Base-by-base conservation (phyloP, 2,329 filamentous ascomycete species). In the Sclerotinia nivalis region DNA sequence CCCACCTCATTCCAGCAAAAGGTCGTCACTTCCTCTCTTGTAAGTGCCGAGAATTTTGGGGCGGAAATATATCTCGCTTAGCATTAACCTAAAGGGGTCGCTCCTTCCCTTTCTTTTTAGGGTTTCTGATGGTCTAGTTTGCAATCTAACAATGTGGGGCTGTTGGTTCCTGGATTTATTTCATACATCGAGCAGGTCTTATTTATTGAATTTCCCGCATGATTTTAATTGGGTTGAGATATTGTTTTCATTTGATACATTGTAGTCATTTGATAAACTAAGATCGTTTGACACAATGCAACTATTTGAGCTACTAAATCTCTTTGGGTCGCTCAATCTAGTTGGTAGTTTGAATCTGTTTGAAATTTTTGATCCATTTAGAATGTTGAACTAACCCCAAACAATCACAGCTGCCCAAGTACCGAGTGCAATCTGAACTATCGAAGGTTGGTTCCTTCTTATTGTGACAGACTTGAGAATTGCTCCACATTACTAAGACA, bases 211-310 rank as follows among this genome's bases (percentile, higher is more conserved):
- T 9, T 18, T 6, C 4, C n/a, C n/a, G 20, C 20, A 15, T n/a
- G 13, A 15, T 20, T 13, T 20, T 8, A 1, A 20, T 25, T 40
- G 7, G 4, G 15, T 13, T 28, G 56, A 40, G 12, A 25, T 40
- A 37, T 49, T 62, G 12, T 25, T 20, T 18, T 12, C 4, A 34
- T 25, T 7, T 20, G 22, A 18, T n/a, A 2, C 7, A n/a, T 6
- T 50, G 1, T 49, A 15, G 13, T 1, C 6, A n/a, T 10, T 10
- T 40, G 6, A 37, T n/a, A 37, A 1, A n/a, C 2, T 62, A 4
- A 37, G 22, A 10, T 0, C 8, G 1, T 50, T 1, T 37, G 22
- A 18, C 9, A 1, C 1, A 7, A 10, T 50, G 0, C 10, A 5
- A 10, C 6, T 18, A 40, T 28, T 52, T 40, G 15, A 20, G 37